Base-by-base conservation (phyloP, 2,329 filamentous ascomycete genomes). In the Rutstroemia sp. region DNA sequence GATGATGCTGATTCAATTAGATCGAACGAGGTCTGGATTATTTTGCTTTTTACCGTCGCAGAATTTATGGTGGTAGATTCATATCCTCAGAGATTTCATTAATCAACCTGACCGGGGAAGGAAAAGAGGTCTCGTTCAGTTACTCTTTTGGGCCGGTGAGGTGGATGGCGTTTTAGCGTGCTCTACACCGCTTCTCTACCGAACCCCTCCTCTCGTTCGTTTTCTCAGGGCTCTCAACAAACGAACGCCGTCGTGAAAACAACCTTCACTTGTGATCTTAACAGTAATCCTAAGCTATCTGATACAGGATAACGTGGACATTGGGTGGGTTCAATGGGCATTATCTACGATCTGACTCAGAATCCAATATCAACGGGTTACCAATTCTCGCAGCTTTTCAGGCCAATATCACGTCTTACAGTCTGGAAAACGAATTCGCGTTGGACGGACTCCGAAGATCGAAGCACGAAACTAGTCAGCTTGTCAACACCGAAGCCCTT, bases 101-200 rank as follows among this genome's bases (percentile, higher is more conserved):
- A 50, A n/a, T 14, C 9, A 12, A 46, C 30, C 10, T 34, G 30
- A 34, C 30, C 30, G 30, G 21, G 19, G 21, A 23, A 27, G 19
- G 2, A 27, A 47, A 23, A n/a, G 8, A 9, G 8, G 19, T 50
- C 51, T 45, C 51, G 54, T 48, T 49, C 51, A 51, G 46, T 49
- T 48, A 50, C 56, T 49, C 48, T 60, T 58, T 57, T 38, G 36
- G 23, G 44, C 19, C 52, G 27, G 38, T 51, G 25, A 56, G 47
- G 53, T 56, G 53, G 47, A 56, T 56, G 53, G 47, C 53, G 47
- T 40, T 51, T 50, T 55, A 65, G 65, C 61, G 60, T 63, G 61
- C 45, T 39, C 60, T 60, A 59, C 64, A 66, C 64, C 64, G 64
- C 64, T 53, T 44, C 62, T 65, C 57, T 58, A 44, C 48, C 48